These are phyloP conservation scores for Straminergon stramineum DNA, from an alignment of 225 moss, liverwort and hornwort species.

Conservation along the genomic window DNA sequence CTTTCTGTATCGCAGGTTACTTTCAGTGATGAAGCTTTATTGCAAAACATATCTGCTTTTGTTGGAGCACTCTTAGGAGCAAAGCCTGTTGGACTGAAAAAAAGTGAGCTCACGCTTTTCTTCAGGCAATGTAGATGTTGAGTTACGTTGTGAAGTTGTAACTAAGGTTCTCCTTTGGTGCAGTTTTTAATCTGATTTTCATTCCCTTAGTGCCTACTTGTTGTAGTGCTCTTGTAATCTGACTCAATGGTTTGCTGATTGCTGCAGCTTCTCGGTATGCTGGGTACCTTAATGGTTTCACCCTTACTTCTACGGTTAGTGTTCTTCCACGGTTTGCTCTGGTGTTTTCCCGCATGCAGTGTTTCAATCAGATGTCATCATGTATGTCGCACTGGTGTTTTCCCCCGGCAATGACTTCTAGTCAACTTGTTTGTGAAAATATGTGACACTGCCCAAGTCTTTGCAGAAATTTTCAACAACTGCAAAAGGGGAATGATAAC, in stretches of 20 bases:
- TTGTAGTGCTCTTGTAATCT: neutral
- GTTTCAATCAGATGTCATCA: neutral
- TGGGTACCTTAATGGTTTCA: constrained; percentile 82
- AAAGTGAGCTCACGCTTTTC: constrained; percentile 41
- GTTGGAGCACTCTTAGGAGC: constrained; percentile 84
- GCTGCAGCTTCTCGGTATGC: constrained; percentile 89
- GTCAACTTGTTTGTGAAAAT: neutral
- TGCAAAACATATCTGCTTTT: constrained; percentile 85
- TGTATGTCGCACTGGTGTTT: neutral
- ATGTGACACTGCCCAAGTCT: neutral
- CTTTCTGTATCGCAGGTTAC: constrained; percentile 48
- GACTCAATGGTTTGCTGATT: neutral
- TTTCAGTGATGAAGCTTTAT: constrained; percentile 84
- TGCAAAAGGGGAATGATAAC: neutral
- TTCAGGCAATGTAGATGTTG: neutral
- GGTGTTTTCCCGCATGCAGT: neutral
- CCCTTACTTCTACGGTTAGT: constrained; percentile 78
- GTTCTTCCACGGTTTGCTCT: neutral
- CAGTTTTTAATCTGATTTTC: neutral
- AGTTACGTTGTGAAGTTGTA: neutral
- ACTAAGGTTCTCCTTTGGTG: neutral
- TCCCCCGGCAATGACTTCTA: neutral
- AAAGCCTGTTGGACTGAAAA: constrained; percentile 91
- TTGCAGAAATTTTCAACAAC: neutral
- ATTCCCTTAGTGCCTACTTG: neutral